Evolutionary conservation across 805 yeast genomes (phyloP), one percentile per base, ranked within the genome.

Genomic region (Wickerhamiella sorbophila): DNA sequence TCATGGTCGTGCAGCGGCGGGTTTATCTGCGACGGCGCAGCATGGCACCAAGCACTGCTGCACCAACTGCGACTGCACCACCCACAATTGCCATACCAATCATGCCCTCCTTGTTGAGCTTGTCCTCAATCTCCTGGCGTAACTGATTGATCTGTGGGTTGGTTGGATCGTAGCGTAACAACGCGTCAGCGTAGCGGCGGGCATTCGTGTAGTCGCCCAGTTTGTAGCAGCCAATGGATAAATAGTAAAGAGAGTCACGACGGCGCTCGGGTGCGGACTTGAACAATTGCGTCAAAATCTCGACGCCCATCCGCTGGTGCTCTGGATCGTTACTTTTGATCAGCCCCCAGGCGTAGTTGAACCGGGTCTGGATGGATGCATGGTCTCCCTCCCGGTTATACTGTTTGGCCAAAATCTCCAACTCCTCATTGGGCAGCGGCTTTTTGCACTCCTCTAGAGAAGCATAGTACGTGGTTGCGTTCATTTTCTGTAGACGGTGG

Each of bases 271-370:
- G 88, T 0, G 80, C 79, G 39, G 75, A 84, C 50, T 79, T 74
- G 62, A 79, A 88, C 27, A 65, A 56, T 44, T 58, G 53, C 2
- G 48, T 72, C 45, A 91, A 65, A 22, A 88, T 67, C 42, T 74
- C 77, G 15, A 91, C 75, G 0, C 97, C 99, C 39, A 79, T 68
- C 51, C 79, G 70, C 55, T 83, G 93, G 47, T 82, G 79, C 32
- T 66, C 69, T 18, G 67, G 65, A 39, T 69, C 67, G 39, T 60
- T 56, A 1, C 94, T 77, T 58, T 85, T 87, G 48, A 93, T 74
- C 39, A 91, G 66, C 3, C 93, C 98, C 98, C 99, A 91, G 0
- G 96, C 94, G 53, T 82, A 83, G 61, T 93, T 91, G 70, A 91
- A 91, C 44, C 77, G 73, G 2, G 95, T 79, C 59, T 86, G 96